Evolutionary conservation across 768 basidiomycete genomes (phyloP).

Genomic region (Agaricus sinodeliciosus): DNA sequence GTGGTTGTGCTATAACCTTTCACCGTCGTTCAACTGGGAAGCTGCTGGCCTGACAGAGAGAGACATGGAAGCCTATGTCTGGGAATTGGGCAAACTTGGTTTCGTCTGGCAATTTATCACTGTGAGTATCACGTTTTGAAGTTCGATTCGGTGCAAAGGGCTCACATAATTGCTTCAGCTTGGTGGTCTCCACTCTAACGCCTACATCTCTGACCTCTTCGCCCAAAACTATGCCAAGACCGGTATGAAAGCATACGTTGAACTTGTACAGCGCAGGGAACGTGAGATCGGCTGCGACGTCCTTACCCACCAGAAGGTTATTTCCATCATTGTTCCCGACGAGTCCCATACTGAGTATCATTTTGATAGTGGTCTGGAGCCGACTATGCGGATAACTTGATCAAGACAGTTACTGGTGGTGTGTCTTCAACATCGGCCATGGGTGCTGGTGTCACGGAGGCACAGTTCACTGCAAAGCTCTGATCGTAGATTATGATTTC

Average conservation of each 20-base stretch:
- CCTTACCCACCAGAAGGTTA: slow-evolving; percentile 92
- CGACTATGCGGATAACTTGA: slow-evolving; percentile 83
- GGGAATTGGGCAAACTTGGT: slow-evolving; percentile 91
- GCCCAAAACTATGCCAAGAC: slow-evolving; percentile 84
- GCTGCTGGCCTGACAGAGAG: slow-evolving; percentile 82
- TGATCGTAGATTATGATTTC: slow-evolving; percentile 15
- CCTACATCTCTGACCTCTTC: slow-evolving; percentile 92
- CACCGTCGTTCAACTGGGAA: slow-evolving; percentile 92
- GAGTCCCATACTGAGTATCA: slow-evolving; percentile 13
- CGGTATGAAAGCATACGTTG: slow-evolving; percentile 99
- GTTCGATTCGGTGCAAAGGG: background rate
- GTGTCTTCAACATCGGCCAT: slow-evolving; percentile 98
- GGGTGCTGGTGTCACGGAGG: slow-evolving; percentile 93
- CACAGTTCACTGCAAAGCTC: slow-evolving; percentile 59
- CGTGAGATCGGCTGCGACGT: slow-evolving; percentile 93
- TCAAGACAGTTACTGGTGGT: slow-evolving; percentile 97
- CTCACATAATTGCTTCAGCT: slow-evolving; percentile 44
- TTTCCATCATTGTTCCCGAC: background rate
- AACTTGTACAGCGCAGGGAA: slow-evolving; percentile 88
- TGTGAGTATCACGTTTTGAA: slow-evolving; percentile 38
- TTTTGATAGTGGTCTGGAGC: slow-evolving; percentile 82
- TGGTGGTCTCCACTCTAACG: slow-evolving; percentile 95
- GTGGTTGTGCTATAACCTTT: slow-evolving; percentile 95
- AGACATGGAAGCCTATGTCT: slow-evolving; percentile 86
- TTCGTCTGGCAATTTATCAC: slow-evolving; percentile 99